These are phyloP conservation scores for Dryas alaskensis DNA, from an alignment of 306 rosid genomes.

Conservation along the genomic window DNA sequence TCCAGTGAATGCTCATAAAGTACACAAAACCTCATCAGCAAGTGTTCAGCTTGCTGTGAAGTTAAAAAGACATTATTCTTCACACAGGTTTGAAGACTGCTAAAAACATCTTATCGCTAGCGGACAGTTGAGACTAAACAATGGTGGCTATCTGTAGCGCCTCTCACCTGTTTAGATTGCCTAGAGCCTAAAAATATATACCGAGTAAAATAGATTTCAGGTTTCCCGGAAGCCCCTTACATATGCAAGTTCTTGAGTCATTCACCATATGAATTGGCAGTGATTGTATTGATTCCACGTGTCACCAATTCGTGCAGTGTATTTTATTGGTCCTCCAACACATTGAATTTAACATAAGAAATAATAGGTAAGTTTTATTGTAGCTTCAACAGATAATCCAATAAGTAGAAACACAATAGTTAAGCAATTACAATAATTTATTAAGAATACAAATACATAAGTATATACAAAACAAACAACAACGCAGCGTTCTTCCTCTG, in stretches of 20 bases:
- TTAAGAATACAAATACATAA: constrained; percentile 28
- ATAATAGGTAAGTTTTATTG: not conserved
- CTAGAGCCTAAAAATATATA: no score
- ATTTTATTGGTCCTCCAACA: not conserved
- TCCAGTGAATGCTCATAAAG: not conserved
- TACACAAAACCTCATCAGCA: not conserved
- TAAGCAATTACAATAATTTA: constrained; percentile 34
- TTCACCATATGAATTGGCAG: not conserved
- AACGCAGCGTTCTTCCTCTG: constrained; percentile 32
- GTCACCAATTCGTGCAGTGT: not conserved
- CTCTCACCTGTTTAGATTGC: no score
- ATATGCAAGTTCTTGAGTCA: not conserved
- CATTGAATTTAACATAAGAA: not conserved
- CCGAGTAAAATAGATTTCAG: no score
- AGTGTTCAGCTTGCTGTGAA: not conserved
- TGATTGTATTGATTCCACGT: no score
- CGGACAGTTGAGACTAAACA: not conserved
- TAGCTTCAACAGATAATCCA: constrained; percentile 14
- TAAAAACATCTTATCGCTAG: not conserved
- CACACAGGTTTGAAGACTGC: not conserved
- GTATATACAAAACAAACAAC: constrained; percentile 41
- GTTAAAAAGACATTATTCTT: not conserved
- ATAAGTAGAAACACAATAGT: constrained; percentile 18
- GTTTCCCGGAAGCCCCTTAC: not conserved
- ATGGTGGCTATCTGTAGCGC: not conserved